A percentile compares a stretch with the other conserved stretches of the same genome.
Evolutionary conservation across 345 rosid genomes (phyloP).

Genomic region (Sisymbrium irio): DNA sequence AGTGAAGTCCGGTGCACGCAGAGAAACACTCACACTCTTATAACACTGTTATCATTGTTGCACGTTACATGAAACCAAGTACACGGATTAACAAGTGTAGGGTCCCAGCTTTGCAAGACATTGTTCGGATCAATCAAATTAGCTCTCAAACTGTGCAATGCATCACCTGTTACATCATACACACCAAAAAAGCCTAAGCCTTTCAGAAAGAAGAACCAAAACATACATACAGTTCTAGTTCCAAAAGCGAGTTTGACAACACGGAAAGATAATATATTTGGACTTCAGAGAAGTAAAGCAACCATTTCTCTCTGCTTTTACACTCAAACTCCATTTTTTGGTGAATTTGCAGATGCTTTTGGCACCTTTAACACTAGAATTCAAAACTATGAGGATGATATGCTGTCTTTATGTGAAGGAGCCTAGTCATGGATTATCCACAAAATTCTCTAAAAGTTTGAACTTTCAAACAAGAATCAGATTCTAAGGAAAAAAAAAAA

Average conservation of each 20-base stretch:
- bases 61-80: constrained; percentile 98
- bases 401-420: neutral
- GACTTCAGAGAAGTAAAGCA: neutral
- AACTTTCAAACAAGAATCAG: constrained; percentile 27
- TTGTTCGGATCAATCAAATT: constrained; percentile 72
- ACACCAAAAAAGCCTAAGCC: neutral
- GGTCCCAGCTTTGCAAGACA: constrained; percentile 96
- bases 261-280: neutral
- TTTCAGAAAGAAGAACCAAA: constrained; percentile 5
- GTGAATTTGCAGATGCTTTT: neutral
- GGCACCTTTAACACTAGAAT: neutral
- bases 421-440: neutral
- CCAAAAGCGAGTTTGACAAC: neutral
- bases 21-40: constrained; percentile 66
- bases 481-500: neutral
- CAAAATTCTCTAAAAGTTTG: neutral
- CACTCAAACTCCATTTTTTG: neutral
- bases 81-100: constrained; percentile 90
- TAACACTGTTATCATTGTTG: constrained; percentile 88
- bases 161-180: constrained; percentile 65
- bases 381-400: no score
- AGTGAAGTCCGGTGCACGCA: neutral
- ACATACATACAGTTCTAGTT: neutral
- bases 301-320: neutral
- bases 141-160: constrained; percentile 71